Evolutionary conservation across 352 stramenopile species (phyloP).

Genomic region (Blastocystis sp.): DNA sequence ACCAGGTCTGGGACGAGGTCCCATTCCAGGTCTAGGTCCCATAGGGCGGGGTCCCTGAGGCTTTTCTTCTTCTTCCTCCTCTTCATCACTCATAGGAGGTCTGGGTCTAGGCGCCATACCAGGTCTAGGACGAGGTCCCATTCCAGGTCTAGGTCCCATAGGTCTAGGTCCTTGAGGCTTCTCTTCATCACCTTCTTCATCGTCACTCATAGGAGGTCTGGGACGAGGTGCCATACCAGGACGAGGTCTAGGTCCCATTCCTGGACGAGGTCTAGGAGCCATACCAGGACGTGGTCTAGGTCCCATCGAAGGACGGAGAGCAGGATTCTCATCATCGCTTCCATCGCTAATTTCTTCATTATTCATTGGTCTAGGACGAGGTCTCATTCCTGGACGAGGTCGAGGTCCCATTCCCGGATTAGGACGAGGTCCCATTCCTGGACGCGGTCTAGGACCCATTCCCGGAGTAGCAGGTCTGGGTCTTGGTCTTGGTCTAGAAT

Average conservation of each 20-base stretch:
- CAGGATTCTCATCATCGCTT: constrained; percentile 10
- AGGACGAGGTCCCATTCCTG: neutral
- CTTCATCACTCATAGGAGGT: constrained; percentile 32
- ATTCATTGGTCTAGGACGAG: constrained; percentile 18
- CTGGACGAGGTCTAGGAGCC: neutral
- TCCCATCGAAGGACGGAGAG: constrained; percentile 41
- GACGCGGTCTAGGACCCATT: constrained; percentile 52
- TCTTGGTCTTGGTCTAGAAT: constrained; percentile 56
- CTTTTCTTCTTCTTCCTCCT: neutral
- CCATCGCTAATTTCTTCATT: constrained; percentile 22
- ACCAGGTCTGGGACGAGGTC: neutral
- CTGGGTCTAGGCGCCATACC: constrained; percentile 21
- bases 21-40: constrained; percentile 35
- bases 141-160: constrained; percentile 37
- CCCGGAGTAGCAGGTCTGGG: constrained; percentile 7
- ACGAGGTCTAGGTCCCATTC: neutral
- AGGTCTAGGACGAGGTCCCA: constrained; percentile 18
- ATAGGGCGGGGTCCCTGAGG: neutral
- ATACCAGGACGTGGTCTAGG: constrained; percentile 42
- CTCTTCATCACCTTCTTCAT: constrained; percentile 4
- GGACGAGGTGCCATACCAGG: constrained; percentile 7
- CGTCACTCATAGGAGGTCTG: neutral
- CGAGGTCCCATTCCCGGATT: constrained; percentile 22
- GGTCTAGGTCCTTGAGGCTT: neutral
- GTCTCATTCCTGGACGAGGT: constrained; percentile 20